phyloP scores from a whole-genome alignment of 2,329 filamentous ascomycete genomes.

The Pseudogymnoascus sp. region DNA sequence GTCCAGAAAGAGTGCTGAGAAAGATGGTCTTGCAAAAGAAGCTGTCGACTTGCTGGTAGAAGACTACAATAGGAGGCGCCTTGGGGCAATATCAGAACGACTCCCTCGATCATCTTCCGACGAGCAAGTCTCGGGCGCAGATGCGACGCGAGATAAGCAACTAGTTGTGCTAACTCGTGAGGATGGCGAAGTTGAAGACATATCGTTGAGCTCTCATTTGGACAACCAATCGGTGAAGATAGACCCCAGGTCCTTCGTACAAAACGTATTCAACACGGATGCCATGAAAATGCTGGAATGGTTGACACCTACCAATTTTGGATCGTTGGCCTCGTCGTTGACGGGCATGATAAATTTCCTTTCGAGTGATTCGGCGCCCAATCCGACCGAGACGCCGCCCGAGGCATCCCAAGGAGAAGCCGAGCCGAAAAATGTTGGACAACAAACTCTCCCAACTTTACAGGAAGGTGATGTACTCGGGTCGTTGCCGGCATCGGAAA shows the following conservation, averaged over 20 bases:
- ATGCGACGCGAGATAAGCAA: not conserved
- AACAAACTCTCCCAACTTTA: not conserved
- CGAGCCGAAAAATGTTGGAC: not conserved
- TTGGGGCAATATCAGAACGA: not conserved
- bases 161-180: not conserved
- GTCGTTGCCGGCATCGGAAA: not conserved
- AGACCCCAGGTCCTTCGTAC: slow-evolving; percentile 57
- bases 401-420: not conserved
- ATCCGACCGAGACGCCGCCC: not conserved
- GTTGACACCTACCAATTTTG: slow-evolving; percentile 48
- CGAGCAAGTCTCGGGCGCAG: not conserved
- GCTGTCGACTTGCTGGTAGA: not conserved
- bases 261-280: slow-evolving; percentile 59
- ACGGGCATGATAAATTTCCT: not conserved
- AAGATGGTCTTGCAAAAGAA: not conserved
- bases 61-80: not conserved
- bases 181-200: not conserved
- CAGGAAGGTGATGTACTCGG: not conserved
- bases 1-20: not conserved
- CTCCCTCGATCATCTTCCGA: not conserved
- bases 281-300: slow-evolving; percentile 66
- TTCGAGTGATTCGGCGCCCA: not conserved
- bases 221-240: slow-evolving; percentile 33
- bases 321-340: not conserved
- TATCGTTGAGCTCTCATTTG: slow-evolving; percentile 3